phyloP scores from a whole-genome alignment of 805 yeast species.

The Huiozyma naganishii region DNA sequence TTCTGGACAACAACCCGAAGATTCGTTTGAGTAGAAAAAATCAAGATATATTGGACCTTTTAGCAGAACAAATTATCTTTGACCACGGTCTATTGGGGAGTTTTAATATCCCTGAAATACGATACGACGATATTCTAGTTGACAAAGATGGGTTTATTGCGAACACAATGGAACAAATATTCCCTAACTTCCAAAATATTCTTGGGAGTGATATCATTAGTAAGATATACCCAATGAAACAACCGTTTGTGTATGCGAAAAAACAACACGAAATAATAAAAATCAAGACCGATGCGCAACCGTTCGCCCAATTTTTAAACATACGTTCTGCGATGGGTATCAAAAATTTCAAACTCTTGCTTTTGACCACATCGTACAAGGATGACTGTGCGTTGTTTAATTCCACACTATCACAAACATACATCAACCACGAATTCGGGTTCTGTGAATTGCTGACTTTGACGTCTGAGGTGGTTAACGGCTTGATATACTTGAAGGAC shows the following conservation, averaged over 20 bases:
- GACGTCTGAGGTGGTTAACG: conserved; percentile 21
- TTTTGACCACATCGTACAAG: conserved; percentile 30
- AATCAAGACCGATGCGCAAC: conserved; percentile 38
- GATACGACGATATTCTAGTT: conserved; percentile 20
- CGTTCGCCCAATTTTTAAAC: conserved; percentile 48
- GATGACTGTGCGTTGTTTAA: conserved; percentile 23
- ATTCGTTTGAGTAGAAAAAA: conserved; percentile 9
- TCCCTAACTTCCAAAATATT: conserved; percentile 16
- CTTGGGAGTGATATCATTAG: conserved; percentile 20
- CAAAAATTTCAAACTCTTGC: conserved; percentile 42
- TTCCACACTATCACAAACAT: conserved; percentile 25
- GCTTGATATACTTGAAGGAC: conserved; percentile 18
- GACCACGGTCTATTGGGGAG: conserved; percentile 39
- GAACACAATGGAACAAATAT: conserved; percentile 13
- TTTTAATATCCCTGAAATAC: conserved; percentile 47
- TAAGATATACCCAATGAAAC: conserved; percentile 14
- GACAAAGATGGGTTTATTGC: conserved; percentile 15
- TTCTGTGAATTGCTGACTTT: conserved; percentile 26
- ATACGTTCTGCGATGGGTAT: conserved; percentile 41
- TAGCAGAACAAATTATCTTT: conserved; percentile 24
- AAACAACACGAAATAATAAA: conserved; percentile 28
- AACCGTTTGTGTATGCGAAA: conserved; percentile 23
- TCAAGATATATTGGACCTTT: conserved; percentile 18
- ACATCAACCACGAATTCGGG: conserved; percentile 26
- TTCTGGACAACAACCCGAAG: conserved; percentile 22